These are phyloP conservation scores for Linnemannia hyalina DNA, from an alignment of 192 early-diverging fungal genomes.

Conservation along the genomic window DNA sequence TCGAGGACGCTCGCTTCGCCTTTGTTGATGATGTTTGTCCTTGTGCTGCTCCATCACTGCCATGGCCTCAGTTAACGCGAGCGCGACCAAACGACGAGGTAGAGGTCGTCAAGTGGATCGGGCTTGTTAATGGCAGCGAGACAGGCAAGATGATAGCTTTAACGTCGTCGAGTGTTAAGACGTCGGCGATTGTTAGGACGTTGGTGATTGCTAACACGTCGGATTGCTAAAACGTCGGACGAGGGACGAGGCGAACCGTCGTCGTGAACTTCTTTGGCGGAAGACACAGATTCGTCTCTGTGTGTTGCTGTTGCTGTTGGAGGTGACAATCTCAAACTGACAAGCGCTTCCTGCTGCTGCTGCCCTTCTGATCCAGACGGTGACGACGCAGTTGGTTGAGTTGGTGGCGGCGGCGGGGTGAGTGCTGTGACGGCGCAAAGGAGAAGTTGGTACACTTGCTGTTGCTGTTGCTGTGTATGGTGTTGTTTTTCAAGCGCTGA, in stretches of 20 bases:
- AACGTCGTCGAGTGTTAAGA: neutral
- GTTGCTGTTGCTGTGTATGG: neutral
- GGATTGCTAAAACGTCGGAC: no score
- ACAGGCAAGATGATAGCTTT: neutral
- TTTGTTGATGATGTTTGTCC: no score
- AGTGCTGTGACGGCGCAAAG: neutral
- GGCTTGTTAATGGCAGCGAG: neutral
- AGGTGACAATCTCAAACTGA: neutral
- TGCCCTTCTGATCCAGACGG: neutral
- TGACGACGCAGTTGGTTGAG: neutral
- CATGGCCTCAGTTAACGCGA: no score
- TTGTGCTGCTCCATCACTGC: no score
- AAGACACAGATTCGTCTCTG: neutral
- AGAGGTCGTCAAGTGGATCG: neutral
- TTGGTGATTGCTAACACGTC: no score
- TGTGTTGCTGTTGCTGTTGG: neutral
- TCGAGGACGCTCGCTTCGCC: neutral
- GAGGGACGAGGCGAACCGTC: no score
- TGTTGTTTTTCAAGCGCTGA: neutral
- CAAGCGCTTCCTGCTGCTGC: neutral
- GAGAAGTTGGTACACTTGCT: neutral
- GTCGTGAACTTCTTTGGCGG: no score
- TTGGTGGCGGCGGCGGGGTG: neutral
- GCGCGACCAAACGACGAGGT: neutral
- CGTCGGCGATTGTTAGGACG: no score